phyloP scores from a whole-genome alignment of 495 filamentous ascomycete genomes.

The Penicillium fimorum region DNA sequence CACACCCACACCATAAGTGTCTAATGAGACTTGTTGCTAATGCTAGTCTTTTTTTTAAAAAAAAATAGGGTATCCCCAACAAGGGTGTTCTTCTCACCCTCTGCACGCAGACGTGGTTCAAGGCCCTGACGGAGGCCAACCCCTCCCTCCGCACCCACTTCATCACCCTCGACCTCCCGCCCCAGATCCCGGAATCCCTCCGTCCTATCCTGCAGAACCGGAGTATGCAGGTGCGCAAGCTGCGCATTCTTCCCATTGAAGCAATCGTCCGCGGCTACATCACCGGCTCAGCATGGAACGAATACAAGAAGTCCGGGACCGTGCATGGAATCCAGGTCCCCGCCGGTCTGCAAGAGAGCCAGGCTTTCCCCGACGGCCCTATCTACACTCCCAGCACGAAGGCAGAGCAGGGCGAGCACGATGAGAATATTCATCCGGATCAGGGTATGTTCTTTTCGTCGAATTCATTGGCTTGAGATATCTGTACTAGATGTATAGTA shows the following conservation, averaged over 20 bases:
- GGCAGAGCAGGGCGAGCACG: slow-evolving; percentile 76
- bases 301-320: slow-evolving; percentile 71
- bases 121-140: slow-evolving; percentile 60
- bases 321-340: slow-evolving; percentile 74
- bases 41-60: too few relatives aligned
- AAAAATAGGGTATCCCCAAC: slow-evolving; percentile 66
- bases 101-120: slow-evolving; percentile 84
- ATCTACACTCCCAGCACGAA: slow-evolving; percentile 92
- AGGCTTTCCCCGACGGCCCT: slow-evolving; percentile 65
- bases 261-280: slow-evolving; percentile 92
- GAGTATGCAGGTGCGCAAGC: slow-evolving; percentile 78
- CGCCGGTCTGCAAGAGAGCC: slow-evolving; percentile 66
- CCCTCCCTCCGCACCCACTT: slow-evolving; percentile 76
- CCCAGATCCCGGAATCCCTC: slow-evolving; percentile 48
- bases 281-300: slow-evolving; percentile 87
- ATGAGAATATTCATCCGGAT: slow-evolving; percentile 86
- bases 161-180: slow-evolving; percentile 64
- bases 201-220: slow-evolving; percentile 59
- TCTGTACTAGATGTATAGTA: background rate
- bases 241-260: slow-evolving; percentile 83
- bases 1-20: slow-evolving; percentile 5
- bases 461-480: background rate
- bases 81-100: slow-evolving; percentile 86
- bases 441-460: slow-evolving; percentile 43
- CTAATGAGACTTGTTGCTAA: slow-evolving; percentile 4